These are phyloP conservation scores for Fraxinus albicans DNA, from an alignment of 305 asterid genomes.

Conservation along the genomic window DNA sequence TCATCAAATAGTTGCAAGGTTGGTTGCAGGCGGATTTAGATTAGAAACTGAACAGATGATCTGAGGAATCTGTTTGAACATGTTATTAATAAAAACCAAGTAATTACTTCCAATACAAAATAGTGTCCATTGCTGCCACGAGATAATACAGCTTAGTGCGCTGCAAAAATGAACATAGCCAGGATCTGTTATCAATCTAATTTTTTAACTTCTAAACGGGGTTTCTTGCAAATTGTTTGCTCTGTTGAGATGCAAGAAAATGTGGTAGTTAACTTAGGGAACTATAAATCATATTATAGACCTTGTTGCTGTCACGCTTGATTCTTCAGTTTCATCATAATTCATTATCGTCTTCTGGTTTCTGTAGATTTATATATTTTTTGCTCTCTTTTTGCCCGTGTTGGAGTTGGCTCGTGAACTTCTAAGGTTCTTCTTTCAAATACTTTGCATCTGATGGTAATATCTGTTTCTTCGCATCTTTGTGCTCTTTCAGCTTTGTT, in stretches of 20 bases:
- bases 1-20: not conserved
- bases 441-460: conserved; percentile 18
- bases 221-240: not conserved
- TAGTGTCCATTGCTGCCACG: not conserved
- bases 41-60: conserved; percentile 1
- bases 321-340: not conserved
- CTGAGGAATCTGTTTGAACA: not conserved
- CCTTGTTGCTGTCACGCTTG: not conserved
- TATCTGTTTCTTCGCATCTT: conserved; percentile 27
- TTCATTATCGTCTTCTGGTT: not conserved
- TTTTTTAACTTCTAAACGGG: not conserved
- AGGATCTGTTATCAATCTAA: not conserved
- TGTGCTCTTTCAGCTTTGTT: conserved; percentile 29
- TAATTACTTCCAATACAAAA: not conserved
- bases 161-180: not conserved
- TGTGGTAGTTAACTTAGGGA: not conserved
- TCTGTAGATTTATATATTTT: not conserved
- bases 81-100: not conserved
- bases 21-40: not conserved
- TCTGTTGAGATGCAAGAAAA: not conserved
- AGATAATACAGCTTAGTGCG: not conserved
- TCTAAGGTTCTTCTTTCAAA: conserved; percentile 32
- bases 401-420: not conserved
- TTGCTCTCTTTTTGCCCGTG: not conserved
- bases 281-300: not conserved